A percentile compares a stretch with the other conserved stretches of the same genome.
Conservation (phyloP, 192 early-diverging fungal genomes). For the Coemansia sp. region DNA sequence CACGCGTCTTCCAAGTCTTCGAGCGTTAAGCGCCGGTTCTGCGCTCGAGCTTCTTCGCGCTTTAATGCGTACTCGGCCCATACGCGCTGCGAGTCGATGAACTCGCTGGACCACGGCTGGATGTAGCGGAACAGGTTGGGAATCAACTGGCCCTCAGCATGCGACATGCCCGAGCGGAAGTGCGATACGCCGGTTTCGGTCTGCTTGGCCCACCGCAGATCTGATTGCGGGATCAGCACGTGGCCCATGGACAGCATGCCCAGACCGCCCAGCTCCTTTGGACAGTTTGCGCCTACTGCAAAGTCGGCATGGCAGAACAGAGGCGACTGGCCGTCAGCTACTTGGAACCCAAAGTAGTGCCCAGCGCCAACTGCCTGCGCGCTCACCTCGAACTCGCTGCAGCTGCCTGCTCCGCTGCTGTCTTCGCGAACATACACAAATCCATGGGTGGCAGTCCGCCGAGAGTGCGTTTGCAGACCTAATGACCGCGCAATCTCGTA, state of each 20-base stretch:
- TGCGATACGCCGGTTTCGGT: constrained; percentile 96
- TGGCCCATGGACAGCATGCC: constrained; percentile 99
- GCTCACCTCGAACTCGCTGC: constrained; percentile 27
- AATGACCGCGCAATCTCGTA: constrained; percentile 48
- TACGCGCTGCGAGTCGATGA: constrained; percentile 97
- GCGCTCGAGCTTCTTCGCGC: constrained; percentile 92
- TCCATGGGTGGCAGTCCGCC: constrained; percentile 29
- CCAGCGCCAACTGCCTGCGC: constrained; percentile 12
- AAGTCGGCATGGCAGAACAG: constrained; percentile 55
- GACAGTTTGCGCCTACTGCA: constrained; percentile 62
- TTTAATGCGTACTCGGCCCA: constrained; percentile 99
- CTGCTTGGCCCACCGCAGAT: constrained; percentile 94
- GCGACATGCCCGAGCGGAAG: constrained; percentile 97
- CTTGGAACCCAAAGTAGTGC: constrained; percentile 51
- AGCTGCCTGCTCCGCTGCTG: background rate
- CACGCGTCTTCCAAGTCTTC: constrained; percentile 98
- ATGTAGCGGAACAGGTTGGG: constrained; percentile 98
- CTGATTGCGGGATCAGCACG: constrained; percentile 95
- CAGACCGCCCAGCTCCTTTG: constrained; percentile 94
- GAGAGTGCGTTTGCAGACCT: constrained; percentile 33
- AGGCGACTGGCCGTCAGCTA: constrained; percentile 41
- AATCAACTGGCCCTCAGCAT: constrained; percentile 95
- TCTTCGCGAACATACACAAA: constrained; percentile 25
- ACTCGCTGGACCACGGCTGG: constrained; percentile 98
- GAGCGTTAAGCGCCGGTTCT: constrained; percentile 96